Conservation (phyloP, 768 basidiomycete species). For the Phlebiopsis flavidoalba region DNA sequence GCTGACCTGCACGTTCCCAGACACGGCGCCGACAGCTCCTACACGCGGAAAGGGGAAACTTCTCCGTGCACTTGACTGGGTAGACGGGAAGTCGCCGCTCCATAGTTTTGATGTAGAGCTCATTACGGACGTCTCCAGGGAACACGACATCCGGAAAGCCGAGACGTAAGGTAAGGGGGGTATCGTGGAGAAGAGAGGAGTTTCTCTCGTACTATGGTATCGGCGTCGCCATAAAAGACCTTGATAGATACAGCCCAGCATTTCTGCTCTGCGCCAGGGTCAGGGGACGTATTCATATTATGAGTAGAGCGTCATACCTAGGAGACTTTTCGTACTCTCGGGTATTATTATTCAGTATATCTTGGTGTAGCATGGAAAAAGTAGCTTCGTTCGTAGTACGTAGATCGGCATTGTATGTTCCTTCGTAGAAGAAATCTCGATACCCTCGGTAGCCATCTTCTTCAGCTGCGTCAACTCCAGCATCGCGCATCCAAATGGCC, state of each 20-base stretch:
- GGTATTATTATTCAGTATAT: conserved; percentile 75
- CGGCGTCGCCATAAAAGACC: conserved; percentile 78
- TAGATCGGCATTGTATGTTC: conserved; percentile 90
- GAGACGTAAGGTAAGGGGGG: conserved; percentile 77
- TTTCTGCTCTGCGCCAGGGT: conserved; percentile 61
- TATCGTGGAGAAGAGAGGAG: conserved; percentile 74
- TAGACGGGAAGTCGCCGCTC: conserved; percentile 79
- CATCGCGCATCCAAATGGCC: conserved; percentile 96
- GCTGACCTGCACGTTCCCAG: conserved; percentile 81
- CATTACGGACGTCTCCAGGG: conserved; percentile 88
- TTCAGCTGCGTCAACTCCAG: conserved; percentile 76
- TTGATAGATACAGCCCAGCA: conserved; percentile 80
- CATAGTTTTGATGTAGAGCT: conserved; percentile 95
- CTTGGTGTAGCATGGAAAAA: conserved; percentile 94
- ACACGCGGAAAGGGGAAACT: conserved; percentile 53
- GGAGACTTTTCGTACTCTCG: conserved; percentile 81
- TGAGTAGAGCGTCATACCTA: conserved; percentile 43
- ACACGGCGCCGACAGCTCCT: conserved; percentile 44
- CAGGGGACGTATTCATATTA: neutral
- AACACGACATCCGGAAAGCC: conserved; percentile 97
- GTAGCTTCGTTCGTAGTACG: conserved; percentile 70
- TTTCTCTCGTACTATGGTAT: conserved; percentile 78
- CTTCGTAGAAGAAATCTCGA: conserved; percentile 56
- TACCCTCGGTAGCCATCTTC: conserved; percentile 59
- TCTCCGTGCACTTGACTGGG: conserved; percentile 48